Evolutionary conservation across 768 basidiomycete genomes (phyloP), one percentile per base, ranked within the genome.

Genomic region (Russula lepida): DNA sequence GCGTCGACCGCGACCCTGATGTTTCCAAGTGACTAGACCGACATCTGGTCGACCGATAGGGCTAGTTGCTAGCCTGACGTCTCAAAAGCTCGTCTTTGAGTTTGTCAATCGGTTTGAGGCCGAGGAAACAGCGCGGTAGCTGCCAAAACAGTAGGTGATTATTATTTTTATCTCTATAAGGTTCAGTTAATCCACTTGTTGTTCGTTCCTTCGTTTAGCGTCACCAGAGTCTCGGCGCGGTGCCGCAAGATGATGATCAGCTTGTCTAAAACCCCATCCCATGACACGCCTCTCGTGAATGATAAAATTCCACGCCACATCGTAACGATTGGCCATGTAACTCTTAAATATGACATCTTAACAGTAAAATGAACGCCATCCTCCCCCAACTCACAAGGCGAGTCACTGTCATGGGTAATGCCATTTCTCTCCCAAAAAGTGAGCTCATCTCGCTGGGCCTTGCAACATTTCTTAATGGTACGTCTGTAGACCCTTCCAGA

Each of bases 401-500:
- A 44, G 9, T 23, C n/a, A 44, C 43, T 3, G 12, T 12, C 6
- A 52, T 52, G 44, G n/a, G 9, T 35, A 21, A 1, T 39, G 7
- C n/a, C 8, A 41, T 46, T 32, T 52, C 60, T n/a, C 49, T 62
- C 6, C n/a, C n/a, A 23, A 17, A 47, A 7, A 30, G 50, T 13
- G 19, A 62, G 33, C 27, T 57, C 15, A 3, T 52, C 35, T 35
- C 60, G 13, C 50, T 62, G 23, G 49, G 23, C 9, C n/a, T 56
- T 17, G 37, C 55, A 8, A 57, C 60, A 33, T 37, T 57, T 21
- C 60, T 62, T 13, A 37, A 62, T 51, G 60, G 60, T 57, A 17
- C 19, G 55, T 28, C 33, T n/a, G 3, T 2, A 33, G 23, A 25
- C 44, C 44, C 9, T 23, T 27, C 46, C 7, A 3, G 21, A 21